phyloP scores from a whole-genome alignment of 108 stramenopile species.

The Aurantiochytrium sp. region DNA sequence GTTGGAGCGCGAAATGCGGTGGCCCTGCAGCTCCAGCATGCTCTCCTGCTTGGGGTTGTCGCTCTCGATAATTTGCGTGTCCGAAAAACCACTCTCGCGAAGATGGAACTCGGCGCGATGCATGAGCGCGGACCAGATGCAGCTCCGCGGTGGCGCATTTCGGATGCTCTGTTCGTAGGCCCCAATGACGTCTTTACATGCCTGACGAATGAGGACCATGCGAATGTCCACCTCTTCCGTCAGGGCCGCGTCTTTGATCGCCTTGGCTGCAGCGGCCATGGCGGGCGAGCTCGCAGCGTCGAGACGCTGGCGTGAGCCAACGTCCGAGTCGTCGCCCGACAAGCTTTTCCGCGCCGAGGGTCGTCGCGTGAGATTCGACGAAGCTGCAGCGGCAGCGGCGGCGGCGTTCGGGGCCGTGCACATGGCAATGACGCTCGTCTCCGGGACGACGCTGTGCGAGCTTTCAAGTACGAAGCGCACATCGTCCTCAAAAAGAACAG shows the following conservation, averaged over 20 bases:
- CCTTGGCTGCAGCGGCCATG: not conserved
- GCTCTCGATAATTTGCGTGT: not conserved
- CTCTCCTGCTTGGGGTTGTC: not conserved
- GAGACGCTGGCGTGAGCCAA: not conserved
- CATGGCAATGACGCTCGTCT: not conserved
- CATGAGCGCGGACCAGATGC: slow-evolving; percentile 6
- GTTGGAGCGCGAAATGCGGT: slow-evolving; percentile 1
- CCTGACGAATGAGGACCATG: not conserved
- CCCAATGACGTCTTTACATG: not conserved
- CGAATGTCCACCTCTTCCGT: not conserved
- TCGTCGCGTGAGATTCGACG: not conserved
- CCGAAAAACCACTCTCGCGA: not conserved
- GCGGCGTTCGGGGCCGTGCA: not conserved
- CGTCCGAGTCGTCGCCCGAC: not conserved
- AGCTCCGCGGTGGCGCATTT: not conserved
- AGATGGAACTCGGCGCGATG: slow-evolving; percentile 5
- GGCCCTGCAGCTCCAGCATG: not conserved
- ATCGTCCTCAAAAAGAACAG: slow-evolving; percentile 1
- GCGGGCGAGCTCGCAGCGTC: not conserved
- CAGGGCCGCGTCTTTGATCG: not conserved
- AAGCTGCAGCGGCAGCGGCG: not conserved
- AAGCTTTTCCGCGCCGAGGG: not conserved
- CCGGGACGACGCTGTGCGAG: not conserved
- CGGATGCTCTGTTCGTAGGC: not conserved
- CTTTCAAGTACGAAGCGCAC: not conserved